Conservation (phyloP, 352 stramenopile genomes). For the Phytophthora rubi region DNA sequence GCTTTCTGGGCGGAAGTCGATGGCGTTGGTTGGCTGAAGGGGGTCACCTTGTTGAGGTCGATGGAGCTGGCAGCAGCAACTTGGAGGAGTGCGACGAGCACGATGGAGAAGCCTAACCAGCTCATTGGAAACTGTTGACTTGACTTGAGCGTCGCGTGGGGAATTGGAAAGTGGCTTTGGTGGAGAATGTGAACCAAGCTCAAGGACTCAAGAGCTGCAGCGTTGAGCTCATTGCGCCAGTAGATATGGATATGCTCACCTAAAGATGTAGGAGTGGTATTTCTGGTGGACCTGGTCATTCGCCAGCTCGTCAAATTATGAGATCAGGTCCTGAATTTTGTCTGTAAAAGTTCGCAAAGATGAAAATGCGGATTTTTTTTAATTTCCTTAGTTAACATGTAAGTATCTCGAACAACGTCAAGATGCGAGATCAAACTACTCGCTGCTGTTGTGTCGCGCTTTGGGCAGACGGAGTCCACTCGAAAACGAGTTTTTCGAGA, state of each 20-base stretch:
- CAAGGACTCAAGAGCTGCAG: neutral
- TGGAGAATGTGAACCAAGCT: too few species aligned
- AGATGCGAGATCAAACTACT: slow-evolving; percentile 4
- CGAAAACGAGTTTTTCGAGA: slow-evolving; percentile 65
- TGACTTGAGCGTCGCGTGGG: neutral
- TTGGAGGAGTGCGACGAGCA: neutral
- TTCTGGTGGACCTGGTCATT: neutral
- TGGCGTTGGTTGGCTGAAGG: slow-evolving; percentile 10
- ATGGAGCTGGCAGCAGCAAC: slow-evolving; percentile 8
- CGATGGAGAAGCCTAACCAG: neutral
- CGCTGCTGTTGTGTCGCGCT: slow-evolving; percentile 13
- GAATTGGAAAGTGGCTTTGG: slow-evolving; percentile 3
- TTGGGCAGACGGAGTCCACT: slow-evolving; percentile 60
- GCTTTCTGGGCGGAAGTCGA: slow-evolving; percentile 7
- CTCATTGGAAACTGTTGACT: slow-evolving; percentile 1
- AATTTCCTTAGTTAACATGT: neutral
- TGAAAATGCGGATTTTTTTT: neutral
- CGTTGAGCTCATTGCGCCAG: neutral
- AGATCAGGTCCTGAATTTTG: neutral
- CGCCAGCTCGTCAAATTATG: neutral
- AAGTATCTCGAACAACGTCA: neutral
- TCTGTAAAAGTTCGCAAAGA: neutral
- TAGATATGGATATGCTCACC: neutral
- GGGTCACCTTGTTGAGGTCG: slow-evolving; percentile 14
- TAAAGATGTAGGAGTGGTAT: neutral